Evolutionary conservation across 208 protist species (phyloP).

Genomic region (Trypanosoma conorhini): DNA sequence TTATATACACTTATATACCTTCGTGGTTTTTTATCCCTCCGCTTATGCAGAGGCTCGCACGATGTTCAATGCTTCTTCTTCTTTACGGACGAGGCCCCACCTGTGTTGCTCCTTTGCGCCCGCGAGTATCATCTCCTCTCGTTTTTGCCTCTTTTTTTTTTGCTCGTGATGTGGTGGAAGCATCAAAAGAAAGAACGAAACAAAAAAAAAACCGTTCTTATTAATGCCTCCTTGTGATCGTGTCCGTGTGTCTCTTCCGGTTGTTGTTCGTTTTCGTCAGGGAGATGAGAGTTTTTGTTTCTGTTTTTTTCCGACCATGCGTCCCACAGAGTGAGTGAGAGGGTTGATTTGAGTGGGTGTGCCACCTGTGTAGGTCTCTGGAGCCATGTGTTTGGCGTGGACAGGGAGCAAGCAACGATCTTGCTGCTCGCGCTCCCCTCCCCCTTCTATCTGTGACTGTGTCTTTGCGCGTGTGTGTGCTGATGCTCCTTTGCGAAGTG

Average conservation of each 20-base stretch:
- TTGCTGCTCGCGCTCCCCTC: background rate
- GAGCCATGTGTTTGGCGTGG: no score
- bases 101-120: background rate
- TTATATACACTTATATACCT: background rate
- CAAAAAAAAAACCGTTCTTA: background rate
- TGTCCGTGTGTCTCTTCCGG: background rate
- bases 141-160: background rate
- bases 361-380: background rate
- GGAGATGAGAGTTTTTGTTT: background rate
- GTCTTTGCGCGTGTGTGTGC: background rate
- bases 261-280: background rate
- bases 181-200: background rate
- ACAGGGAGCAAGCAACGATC: background rate
- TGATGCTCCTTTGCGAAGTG: no score
- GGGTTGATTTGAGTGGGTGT: background rate
- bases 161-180: no score
- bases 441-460: background rate
- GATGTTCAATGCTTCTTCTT: conserved; percentile 1
- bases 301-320: background rate
- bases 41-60: background rate
- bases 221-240: background rate
- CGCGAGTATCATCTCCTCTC: background rate
- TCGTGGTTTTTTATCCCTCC: background rate
- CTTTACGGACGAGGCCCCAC: background rate
- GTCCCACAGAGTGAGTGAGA: background rate